A percentile compares a stretch with the other conserved stretches of the same genome.
Conservation (phyloP, 305 asterid genomes). For the Fraxinus sp. region DNA sequence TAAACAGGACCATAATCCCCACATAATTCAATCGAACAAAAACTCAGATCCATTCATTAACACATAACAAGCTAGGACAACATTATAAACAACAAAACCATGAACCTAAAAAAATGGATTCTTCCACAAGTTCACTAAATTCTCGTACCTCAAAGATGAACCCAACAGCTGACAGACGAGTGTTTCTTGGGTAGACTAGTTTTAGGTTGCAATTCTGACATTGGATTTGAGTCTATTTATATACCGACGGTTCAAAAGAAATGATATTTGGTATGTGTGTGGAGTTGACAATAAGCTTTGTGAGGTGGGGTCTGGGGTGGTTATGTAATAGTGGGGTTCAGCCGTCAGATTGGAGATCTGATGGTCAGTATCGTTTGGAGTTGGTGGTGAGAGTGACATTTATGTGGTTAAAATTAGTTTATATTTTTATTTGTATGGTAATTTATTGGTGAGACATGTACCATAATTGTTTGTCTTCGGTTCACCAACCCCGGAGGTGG, state of each 20-base stretch:
- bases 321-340: neutral
- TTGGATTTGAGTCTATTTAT: neutral
- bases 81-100: neutral
- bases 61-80: neutral
- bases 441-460: neutral
- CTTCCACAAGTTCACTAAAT: neutral
- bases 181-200: neutral
- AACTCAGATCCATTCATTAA: neutral
- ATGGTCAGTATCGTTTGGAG: slow-evolving; percentile 17
- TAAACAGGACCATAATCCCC: neutral
- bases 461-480: neutral
- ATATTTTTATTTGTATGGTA: neutral
- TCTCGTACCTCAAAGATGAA: neutral
- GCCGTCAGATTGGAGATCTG: neutral
- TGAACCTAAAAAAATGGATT: neutral
- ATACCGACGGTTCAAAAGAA: neutral
- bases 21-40: neutral
- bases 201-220: neutral
- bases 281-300: neutral
- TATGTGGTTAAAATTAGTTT: neutral
- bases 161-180: slow-evolving; percentile 5
- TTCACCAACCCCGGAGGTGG: neutral
- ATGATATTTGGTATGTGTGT: neutral
- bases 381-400: slow-evolving; percentile 8
- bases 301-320: neutral